phyloP scores from a whole-genome alignment of 768 basidiomycete species.

The Kwoniella europaea region DNA sequence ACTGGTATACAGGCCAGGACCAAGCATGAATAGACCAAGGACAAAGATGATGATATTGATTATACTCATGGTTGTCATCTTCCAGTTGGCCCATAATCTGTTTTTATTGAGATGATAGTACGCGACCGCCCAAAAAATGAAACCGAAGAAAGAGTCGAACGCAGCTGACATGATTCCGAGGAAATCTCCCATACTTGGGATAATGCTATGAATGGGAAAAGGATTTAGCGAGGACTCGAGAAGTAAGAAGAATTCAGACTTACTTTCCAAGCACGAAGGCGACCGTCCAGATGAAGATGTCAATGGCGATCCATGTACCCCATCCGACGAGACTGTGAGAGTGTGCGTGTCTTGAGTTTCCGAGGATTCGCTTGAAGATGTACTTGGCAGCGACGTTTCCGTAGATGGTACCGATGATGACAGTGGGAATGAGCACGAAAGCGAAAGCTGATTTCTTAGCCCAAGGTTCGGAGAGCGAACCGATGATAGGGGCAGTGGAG shows the following conservation, averaged over 20 bases:
- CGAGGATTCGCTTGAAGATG: constrained; percentile 48
- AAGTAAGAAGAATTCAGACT: constrained; percentile 5
- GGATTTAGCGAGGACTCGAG: neutral
- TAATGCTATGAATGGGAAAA: constrained; percentile 28
- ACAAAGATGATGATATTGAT: constrained; percentile 48
- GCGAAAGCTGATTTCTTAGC: constrained; percentile 49
- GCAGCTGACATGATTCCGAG: constrained; percentile 45
- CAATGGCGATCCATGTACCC: constrained; percentile 47
- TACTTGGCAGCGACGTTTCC: constrained; percentile 51
- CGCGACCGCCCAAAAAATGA: constrained; percentile 54
- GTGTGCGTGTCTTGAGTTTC: constrained; percentile 40
- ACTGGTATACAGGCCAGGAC: constrained; percentile 49
- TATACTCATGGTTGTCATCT: constrained; percentile 29
- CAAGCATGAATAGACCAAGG: constrained; percentile 52
- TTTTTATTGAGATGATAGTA: constrained; percentile 49
- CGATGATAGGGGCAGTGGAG: constrained; percentile 49
- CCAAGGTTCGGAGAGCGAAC: constrained; percentile 50
- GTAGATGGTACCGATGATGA: constrained; percentile 52
- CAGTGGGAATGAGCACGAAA: constrained; percentile 51
- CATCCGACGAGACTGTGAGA: constrained; percentile 46
- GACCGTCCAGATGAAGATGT: constrained; percentile 46
- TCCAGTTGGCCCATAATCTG: constrained; percentile 25
- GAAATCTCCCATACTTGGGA: constrained; percentile 53
- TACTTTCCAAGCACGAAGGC: constrained; percentile 48
- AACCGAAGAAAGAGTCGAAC: constrained; percentile 53